These are phyloP conservation scores for Cucurbita ficifolia DNA, from an alignment of 306 rosid genomes.

Conservation along the genomic window DNA sequence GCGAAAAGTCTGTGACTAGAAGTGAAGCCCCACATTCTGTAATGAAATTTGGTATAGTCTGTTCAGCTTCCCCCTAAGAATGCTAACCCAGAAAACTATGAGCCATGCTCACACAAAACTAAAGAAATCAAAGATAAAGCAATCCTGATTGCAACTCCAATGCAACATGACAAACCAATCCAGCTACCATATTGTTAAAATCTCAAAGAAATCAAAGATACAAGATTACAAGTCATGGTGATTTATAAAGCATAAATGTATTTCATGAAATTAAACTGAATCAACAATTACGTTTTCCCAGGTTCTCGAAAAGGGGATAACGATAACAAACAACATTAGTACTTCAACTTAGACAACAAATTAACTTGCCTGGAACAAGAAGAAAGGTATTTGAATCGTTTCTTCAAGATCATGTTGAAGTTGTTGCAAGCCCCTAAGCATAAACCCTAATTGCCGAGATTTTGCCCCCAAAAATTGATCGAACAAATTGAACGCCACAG, in stretches of 20 bases:
- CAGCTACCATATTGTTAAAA: background rate
- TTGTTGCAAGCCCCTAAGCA: constrained; percentile 63
- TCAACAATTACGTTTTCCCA: background rate
- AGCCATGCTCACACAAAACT: background rate
- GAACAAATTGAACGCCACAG: constrained; percentile 77
- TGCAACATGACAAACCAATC: background rate
- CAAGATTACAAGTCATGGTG: too few species aligned
- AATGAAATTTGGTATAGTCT: constrained; percentile 54
- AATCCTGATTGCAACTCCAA: too few species aligned
- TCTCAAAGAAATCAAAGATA: background rate
- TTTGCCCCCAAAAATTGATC: constrained; percentile 71
- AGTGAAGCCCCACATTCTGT: constrained; percentile 73
- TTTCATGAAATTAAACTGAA: background rate
- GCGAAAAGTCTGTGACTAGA: constrained; percentile 79
- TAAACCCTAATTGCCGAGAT: constrained; percentile 80
- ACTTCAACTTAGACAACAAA: background rate
- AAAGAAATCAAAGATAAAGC: background rate
- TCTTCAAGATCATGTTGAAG: constrained; percentile 29
- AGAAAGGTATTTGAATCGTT: constrained; percentile 53
- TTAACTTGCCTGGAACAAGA: constrained; percentile 43
- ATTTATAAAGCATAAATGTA: background rate
- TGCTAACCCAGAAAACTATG: background rate
- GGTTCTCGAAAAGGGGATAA: background rate
- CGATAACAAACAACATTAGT: background rate
- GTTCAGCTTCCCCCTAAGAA: constrained; percentile 71